Percentiles rank a stretch among this genome's conserved stretches.
Evolutionary conservation across 2,329 filamentous ascomycete species (phyloP).

Genomic region (Cladosporium sphaerospermum): DNA sequence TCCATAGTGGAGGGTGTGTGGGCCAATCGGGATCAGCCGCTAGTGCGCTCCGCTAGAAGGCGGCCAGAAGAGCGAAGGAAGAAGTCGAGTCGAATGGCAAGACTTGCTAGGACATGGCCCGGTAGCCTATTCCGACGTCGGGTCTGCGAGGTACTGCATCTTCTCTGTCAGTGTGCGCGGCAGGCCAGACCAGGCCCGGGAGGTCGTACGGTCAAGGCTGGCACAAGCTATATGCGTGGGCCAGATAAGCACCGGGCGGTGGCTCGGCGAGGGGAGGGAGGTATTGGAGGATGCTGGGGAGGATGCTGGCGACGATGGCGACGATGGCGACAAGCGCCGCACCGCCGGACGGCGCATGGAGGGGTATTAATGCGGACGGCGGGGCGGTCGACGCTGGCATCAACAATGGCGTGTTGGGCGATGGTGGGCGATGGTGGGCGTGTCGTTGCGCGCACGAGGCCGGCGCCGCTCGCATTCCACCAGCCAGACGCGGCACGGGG

Average conservation of each 20-base stretch:
- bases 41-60: neutral
- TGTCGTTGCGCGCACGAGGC: conserved; percentile 6
- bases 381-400: neutral
- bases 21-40: neutral
- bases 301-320: neutral
- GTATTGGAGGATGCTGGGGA: neutral
- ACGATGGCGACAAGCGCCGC: neutral
- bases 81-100: neutral
- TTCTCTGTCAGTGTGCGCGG: neutral
- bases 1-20: neutral
- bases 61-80: neutral
- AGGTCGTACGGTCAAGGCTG: neutral
- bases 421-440: neutral
- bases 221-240: neutral
- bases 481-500: neutral
- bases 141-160: neutral
- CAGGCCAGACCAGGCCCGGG: neutral
- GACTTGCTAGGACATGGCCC: conserved; percentile 4
- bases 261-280: no score
- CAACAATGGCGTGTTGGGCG: neutral
- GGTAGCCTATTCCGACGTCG: neutral
- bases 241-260: neutral
- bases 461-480: neutral
- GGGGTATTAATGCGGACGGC: neutral
- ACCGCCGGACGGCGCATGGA: neutral